Evolutionary conservation across 257 asterid species (phyloP), one percentile per base, ranked within the genome.

Genomic region (Solanum piurae): DNA sequence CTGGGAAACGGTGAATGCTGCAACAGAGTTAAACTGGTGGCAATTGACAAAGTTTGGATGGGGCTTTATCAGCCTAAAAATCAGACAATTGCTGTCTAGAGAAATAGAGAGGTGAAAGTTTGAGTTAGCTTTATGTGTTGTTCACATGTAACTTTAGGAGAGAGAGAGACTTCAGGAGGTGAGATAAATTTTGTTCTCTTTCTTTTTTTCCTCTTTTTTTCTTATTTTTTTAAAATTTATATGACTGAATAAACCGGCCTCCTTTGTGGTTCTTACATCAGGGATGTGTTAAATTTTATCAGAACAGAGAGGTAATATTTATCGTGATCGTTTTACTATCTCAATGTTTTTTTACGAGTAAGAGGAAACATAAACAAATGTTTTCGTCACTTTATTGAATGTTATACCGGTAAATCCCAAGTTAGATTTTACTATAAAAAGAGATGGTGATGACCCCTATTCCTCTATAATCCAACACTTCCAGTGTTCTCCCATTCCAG

Each of bases 1-100:
- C 98, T 4, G 99, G 98, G 40, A 96, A 92, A 93, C 94, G 94
- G 90, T 96, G 91, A 93, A 49, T 27, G 29, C 20, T 49, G 42
- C 68, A 31, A 49, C 44, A 46, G 33, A 7, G 85, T 27, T 49
- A 3, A 69, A 82, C 1, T 82, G 69, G 69, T 82, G 86, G 86
- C 69, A 49, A 49, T 49, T 80, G 66, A 8, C 40, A 80, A 55
- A 18, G 3, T 80, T 80, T 20, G 29, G 69, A 20, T 18, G 69
- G 44, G 44, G 31, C 12, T 4, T 27, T 10, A 31, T 49, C 69
- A 3, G 44, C 18, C 85, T 79, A 14, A 82, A 29, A 6, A 29
- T 29, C n/a, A 82, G 85, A 82, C 86, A 5, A 29, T 82, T 49
- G 86, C 86, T 82, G 31, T 49, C 69, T 46, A 29, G 23, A 36